Evolutionary conservation across 2,329 filamentous ascomycete genomes (phyloP).

Genomic region (Fusarium torulosum): DNA sequence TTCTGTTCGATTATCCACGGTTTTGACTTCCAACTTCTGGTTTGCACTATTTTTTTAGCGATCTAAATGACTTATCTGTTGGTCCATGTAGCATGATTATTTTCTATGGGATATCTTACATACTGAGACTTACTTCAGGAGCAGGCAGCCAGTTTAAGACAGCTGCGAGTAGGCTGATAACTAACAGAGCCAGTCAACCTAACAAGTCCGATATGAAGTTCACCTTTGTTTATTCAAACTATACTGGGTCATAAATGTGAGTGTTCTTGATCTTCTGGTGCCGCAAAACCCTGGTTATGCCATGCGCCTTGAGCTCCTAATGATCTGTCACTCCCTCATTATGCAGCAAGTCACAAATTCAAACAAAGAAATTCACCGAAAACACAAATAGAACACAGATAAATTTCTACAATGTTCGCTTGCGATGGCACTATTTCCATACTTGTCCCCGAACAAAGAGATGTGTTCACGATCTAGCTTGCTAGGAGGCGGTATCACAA

Average conservation of each 20-base stretch:
- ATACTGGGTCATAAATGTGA: neutral
- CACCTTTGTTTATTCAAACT: neutral
- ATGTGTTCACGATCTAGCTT: neutral
- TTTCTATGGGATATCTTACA: too few species aligned
- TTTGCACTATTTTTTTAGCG: too few species aligned
- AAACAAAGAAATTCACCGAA: neutral
- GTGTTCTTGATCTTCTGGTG: neutral
- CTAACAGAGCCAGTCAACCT: neutral
- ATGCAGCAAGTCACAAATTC: neutral
- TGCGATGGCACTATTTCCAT: neutral
- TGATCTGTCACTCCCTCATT: neutral
- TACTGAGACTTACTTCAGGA: too few species aligned
- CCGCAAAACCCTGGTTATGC: neutral
- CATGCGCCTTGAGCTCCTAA: neutral
- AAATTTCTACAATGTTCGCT: neutral
- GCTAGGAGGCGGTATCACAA: neutral
- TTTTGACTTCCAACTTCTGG: too few species aligned
- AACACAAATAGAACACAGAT: neutral
- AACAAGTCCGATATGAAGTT: neutral
- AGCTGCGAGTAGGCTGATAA: neutral
- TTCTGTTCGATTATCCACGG: too few species aligned
- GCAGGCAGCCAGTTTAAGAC: neutral
- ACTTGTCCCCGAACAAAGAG: constrained; percentile 9
- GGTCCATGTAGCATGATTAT: too few species aligned
- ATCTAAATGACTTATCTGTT: too few species aligned